A percentile compares a stretch with the other conserved stretches of the same genome.
Evolutionary conservation across 768 basidiomycete genomes (phyloP).

Genomic region (Neoboletus subvelutipes): DNA sequence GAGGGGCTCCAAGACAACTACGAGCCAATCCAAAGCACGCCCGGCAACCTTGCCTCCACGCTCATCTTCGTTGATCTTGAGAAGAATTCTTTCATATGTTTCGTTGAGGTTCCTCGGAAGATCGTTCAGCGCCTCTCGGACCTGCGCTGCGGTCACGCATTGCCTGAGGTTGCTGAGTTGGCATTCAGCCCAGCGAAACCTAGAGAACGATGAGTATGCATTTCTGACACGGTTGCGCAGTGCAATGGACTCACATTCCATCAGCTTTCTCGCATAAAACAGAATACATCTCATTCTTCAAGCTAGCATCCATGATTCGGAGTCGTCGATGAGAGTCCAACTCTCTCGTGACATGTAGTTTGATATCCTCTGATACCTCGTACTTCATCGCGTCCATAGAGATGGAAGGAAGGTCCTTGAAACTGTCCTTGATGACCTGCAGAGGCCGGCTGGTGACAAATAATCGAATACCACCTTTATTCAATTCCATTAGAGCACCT

Average conservation of each 20-base stretch:
- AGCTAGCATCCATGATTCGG: neutral
- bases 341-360: slow-evolving; percentile 1
- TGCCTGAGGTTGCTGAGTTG: slow-evolving; percentile 1
- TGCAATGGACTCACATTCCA: slow-evolving; percentile 8
- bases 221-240: too few species aligned
- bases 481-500: neutral
- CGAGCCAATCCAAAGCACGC: slow-evolving; percentile 9
- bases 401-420: neutral
- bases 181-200: slow-evolving; percentile 21
- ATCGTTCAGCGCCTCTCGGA: neutral
- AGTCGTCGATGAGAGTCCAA: slow-evolving; percentile 13
- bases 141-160: neutral
- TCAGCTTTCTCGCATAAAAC: slow-evolving; percentile 4
- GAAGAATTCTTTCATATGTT: slow-evolving; percentile 9
- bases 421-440: slow-evolving; percentile 4
- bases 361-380: slow-evolving; percentile 6
- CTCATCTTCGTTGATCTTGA: neutral
- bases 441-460: slow-evolving; percentile 16
- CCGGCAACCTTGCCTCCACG: neutral
- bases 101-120: slow-evolving; percentile 7
- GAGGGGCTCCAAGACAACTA: slow-evolving; percentile 5
- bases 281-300: slow-evolving; percentile 7
- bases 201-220: neutral
- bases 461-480: neutral
- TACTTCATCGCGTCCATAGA: slow-evolving; percentile 3